phyloP scores from a whole-genome alignment of 345 rosid species.

The Mercurialis annua region DNA sequence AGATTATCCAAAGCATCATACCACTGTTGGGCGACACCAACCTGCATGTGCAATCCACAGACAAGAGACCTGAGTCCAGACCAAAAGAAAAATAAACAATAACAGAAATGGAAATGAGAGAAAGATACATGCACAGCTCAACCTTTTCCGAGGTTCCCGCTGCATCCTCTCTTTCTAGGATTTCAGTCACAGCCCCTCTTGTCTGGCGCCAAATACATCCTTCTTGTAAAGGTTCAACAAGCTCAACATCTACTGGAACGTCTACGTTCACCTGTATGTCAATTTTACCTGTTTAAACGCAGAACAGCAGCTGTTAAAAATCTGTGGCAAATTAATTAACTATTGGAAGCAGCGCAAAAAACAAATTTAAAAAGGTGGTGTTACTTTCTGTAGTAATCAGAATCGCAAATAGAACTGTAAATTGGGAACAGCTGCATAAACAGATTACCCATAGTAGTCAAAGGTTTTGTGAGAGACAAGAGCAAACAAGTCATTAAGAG shows the following conservation, averaged over 20 bases:
- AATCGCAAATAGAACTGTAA: not conserved
- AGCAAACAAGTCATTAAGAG: not conserved
- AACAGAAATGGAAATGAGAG: not conserved
- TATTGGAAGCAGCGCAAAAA: not conserved
- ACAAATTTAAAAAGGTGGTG: not conserved
- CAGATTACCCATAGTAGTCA: not conserved
- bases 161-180: slow-evolving; percentile 34
- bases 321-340: not conserved
- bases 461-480: not conserved
- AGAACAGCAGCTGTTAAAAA: not conserved
- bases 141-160: slow-evolving; percentile 64
- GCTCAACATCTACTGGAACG: slow-evolving; percentile 60
- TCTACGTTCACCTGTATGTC: slow-evolving; percentile 57
- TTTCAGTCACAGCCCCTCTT: slow-evolving; percentile 68
- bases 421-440: not conserved
- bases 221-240: slow-evolving; percentile 77
- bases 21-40: slow-evolving; percentile 87
- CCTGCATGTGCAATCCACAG: slow-evolving; percentile 44
- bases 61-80: slow-evolving; percentile 7
- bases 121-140: not conserved
- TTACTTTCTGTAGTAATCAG: not conserved
- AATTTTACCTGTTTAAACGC: slow-evolving; percentile 54
- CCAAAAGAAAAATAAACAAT: not conserved
- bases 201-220: slow-evolving; percentile 79
- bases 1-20: slow-evolving; percentile 84